These are phyloP conservation scores for Sphagnum contortum DNA, from an alignment of 225 moss, liverwort and hornwort genomes.

Conservation along the genomic window DNA sequence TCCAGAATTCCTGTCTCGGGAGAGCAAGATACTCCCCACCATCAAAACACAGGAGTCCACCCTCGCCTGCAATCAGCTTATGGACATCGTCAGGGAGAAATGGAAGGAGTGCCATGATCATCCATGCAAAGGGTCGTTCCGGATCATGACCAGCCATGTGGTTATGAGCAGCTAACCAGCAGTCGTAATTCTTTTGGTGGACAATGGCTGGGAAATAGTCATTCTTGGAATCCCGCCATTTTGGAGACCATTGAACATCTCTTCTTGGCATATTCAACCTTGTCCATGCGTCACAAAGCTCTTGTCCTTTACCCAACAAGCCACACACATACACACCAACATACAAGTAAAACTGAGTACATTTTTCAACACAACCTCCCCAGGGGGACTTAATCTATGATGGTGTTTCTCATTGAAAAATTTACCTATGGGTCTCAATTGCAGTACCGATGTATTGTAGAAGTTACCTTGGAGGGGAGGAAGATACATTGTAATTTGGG, in stretches of 20 bases:
- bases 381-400: too few relatives aligned
- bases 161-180: conserved; percentile 3
- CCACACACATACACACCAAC: too few relatives aligned
- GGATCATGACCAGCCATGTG: background rate
- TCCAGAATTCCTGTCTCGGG: conserved; percentile 24
- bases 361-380: too few relatives aligned
- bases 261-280: conserved; percentile 14
- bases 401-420: too few relatives aligned
- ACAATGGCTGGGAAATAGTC: conserved; percentile 11
- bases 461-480: conserved; percentile 4
- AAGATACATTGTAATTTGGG: conserved; percentile 19
- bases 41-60: conserved; percentile 24
- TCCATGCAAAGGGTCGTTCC: conserved; percentile 19
- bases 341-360: too few relatives aligned
- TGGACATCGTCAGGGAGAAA: conserved; percentile 19
- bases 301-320: conserved; percentile 9
- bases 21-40: conserved; percentile 28
- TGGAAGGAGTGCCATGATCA: conserved; percentile 16
- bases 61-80: conserved; percentile 17
- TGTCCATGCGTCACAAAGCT: conserved; percentile 36
- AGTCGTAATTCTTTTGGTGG: background rate
- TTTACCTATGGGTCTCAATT: too few relatives aligned
- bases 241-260: conserved; percentile 25
- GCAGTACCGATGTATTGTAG: too few relatives aligned
- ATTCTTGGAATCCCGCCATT: conserved; percentile 1